phyloP scores from a whole-genome alignment of 2,329 filamentous ascomycete genomes.

The Fonsecaea monophora region DNA sequence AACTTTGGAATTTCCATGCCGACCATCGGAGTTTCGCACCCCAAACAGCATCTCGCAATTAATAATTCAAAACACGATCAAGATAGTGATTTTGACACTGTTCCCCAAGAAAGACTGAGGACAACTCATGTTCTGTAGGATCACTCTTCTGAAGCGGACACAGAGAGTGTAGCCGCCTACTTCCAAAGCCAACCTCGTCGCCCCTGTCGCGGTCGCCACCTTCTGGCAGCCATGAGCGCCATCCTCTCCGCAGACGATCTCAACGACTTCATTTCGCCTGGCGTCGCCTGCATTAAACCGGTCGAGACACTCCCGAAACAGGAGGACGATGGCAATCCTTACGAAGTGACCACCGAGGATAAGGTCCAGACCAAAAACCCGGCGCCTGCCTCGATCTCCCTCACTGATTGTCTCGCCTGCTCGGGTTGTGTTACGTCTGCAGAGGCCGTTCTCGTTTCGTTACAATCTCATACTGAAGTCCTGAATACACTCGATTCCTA shows the following conservation, averaged over 20 bases:
- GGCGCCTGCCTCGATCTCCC: constrained; percentile 85
- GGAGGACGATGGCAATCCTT: constrained; percentile 59
- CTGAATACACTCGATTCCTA: constrained; percentile 76
- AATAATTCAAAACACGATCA: constrained; percentile 22
- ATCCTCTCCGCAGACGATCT: constrained; percentile 96
- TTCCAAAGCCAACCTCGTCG: background rate
- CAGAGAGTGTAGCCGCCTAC: background rate
- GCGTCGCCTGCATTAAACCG: constrained; percentile 97
- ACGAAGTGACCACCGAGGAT: constrained; percentile 95
- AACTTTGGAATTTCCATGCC: constrained; percentile 7
- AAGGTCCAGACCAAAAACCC: constrained; percentile 65
- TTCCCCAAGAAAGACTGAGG: background rate
- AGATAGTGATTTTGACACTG: background rate
- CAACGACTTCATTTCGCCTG: constrained; percentile 98
- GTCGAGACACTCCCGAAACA: constrained; percentile 84
- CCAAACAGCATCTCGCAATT: constrained; percentile 17
- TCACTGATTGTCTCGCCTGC: constrained; percentile 96
- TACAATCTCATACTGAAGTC: constrained; percentile 94
- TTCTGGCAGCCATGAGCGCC: constrained; percentile 74
- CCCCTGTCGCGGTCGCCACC: constrained; percentile 22
- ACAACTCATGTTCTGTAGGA: background rate
- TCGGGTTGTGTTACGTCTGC: constrained; percentile 97
- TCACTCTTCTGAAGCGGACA: background rate
- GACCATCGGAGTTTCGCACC: constrained; percentile 15
- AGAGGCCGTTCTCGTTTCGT: constrained; percentile 92